phyloP scores from a whole-genome alignment of 257 asterid genomes.

The Nicotiana benthamiana region DNA sequence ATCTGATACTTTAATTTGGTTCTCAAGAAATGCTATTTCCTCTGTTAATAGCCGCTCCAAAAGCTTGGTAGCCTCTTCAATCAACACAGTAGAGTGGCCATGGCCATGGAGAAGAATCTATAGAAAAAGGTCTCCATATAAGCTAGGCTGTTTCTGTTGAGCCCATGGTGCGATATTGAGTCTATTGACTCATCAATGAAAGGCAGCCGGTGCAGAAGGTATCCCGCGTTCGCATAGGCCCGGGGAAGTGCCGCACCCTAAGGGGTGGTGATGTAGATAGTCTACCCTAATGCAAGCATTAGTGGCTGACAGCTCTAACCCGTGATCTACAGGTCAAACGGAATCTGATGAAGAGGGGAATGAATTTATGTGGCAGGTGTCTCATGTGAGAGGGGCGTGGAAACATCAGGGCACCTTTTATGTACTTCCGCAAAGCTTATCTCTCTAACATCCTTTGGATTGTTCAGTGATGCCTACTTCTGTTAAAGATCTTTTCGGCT shows the following conservation, averaged over 20 bases:
- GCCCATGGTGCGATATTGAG: not conserved
- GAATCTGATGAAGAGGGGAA: not conserved
- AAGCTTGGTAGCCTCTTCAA: not conserved
- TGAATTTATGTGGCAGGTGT: not conserved
- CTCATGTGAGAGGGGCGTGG: not conserved
- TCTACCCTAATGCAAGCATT: no score
- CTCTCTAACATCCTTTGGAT: not conserved
- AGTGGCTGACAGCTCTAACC: no score
- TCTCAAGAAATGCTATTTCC: not conserved
- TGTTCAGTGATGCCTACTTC: not conserved
- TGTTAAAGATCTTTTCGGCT: no score
- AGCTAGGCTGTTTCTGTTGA: not conserved
- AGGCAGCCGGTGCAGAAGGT: no score
- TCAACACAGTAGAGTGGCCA: not conserved
- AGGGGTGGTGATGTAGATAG: no score
- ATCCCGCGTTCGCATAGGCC: no score
- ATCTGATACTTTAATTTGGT: not conserved
- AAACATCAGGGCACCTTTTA: not conserved
- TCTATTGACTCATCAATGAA: not conserved
- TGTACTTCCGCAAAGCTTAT: not conserved
- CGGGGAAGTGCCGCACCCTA: no score
- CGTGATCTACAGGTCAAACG: no score
- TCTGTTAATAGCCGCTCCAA: not conserved
- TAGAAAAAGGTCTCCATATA: not conserved
- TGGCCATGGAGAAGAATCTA: not conserved